Conservation (phyloP, 164 flowering plant species). For the Magnolia changhungtana region DNA sequence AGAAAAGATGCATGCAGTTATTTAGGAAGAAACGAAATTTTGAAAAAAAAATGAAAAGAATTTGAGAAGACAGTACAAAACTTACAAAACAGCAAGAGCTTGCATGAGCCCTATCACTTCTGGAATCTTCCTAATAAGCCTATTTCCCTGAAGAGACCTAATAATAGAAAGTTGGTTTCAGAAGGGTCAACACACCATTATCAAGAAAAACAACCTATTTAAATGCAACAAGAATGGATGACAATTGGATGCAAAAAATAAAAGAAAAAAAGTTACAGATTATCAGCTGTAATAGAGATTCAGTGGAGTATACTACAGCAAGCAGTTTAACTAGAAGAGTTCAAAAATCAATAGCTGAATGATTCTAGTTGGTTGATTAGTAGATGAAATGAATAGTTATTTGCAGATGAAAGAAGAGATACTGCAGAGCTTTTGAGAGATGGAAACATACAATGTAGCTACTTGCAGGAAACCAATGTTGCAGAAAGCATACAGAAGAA, state of each 20-base stretch:
- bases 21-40: too few species aligned
- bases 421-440: neutral
- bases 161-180: neutral
- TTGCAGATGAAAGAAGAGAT: neutral
- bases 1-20: too few species aligned
- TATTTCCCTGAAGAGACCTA: conserved; percentile 92
- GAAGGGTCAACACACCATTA: neutral
- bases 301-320: neutral
- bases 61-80: too few species aligned
- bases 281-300: neutral
- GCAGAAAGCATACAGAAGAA: too few species aligned
- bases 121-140: conserved; percentile 76
- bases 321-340: neutral
- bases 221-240: neutral
- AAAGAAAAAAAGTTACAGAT: neutral
- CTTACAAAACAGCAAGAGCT: conserved; percentile 93
- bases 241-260: neutral
- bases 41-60: too few species aligned
- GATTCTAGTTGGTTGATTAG: neutral
- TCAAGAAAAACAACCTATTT: neutral
- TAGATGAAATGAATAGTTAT: neutral
- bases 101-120: conserved; percentile 98
- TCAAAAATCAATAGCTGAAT: neutral
- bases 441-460: conserved; percentile 73
- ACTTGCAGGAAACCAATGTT: conserved; percentile 95